These are phyloP conservation scores for Kwoniella bestiolae DNA, from an alignment of 768 basidiomycete species.

Conservation along the genomic window DNA sequence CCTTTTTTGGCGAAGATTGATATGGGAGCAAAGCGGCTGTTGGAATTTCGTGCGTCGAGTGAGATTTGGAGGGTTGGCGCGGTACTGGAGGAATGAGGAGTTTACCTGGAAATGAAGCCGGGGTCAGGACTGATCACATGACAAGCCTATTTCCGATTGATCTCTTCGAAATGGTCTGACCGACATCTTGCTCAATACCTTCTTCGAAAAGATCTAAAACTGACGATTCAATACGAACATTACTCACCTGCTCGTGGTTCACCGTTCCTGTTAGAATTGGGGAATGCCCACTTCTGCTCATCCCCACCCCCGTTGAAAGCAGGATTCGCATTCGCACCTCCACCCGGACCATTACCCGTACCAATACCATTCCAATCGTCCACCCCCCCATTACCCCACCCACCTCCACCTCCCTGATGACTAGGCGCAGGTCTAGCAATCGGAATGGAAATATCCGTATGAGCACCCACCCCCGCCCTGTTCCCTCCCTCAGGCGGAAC, in stretches of 20 bases:
- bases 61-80: not conserved
- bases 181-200: not conserved
- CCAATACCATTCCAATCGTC: not conserved
- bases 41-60: not conserved
- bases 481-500: not conserved
- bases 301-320: not conserved
- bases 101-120: constrained; percentile 9
- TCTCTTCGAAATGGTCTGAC: not conserved
- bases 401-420: no score
- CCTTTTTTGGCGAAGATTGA: not conserved
- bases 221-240: not conserved
- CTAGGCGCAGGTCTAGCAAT: not conserved
- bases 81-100: constrained; percentile 28
- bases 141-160: not conserved
- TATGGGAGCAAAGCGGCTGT: constrained; percentile 2
- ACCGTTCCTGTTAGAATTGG: not conserved
- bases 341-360: not conserved
- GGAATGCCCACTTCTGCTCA: not conserved
- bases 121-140: no score
- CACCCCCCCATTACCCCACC: no score
- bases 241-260: not conserved
- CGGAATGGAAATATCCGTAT: not conserved
- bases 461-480: constrained; percentile 13
- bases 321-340: not conserved
- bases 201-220: no score